A percentile compares a stretch with the other conserved stretches of the same genome.
Conservation (phyloP, 768 basidiomycete species). For the Galerina sulciceps region DNA sequence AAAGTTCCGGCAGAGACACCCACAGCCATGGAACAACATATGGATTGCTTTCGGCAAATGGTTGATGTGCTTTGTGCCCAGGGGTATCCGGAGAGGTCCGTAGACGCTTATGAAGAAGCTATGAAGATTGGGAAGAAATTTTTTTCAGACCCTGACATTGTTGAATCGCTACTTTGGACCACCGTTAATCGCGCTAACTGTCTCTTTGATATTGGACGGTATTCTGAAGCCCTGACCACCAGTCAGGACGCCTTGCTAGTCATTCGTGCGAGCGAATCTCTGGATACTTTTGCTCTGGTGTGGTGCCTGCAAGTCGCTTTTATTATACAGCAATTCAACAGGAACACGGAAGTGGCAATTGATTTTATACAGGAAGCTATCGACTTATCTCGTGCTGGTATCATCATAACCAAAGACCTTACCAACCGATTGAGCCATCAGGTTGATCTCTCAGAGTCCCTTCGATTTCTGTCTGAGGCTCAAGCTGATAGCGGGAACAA, state of each 20-base stretch:
- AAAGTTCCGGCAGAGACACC: not conserved
- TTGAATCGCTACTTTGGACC: not conserved
- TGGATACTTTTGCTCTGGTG: not conserved
- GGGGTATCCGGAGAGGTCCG: not conserved
- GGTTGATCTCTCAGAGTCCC: not conserved
- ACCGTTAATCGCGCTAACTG: not conserved
- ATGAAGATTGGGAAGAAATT: conserved; percentile 4
- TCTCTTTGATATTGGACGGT: conserved; percentile 8
- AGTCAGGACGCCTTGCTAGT: not conserved
- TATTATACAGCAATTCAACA: no score
- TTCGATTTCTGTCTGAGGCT: not conserved
- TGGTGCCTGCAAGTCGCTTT: not conserved
- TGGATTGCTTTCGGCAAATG: not conserved
- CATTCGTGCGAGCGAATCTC: not conserved
- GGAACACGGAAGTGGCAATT: no score
- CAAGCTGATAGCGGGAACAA: not conserved
- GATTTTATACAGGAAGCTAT: no score
- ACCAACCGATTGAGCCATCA: not conserved
- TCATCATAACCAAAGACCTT: not conserved
- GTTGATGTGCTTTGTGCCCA: not conserved
- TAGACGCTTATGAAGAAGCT: not conserved
- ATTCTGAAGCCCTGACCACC: not conserved
- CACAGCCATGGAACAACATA: not conserved
- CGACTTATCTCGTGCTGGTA: not conserved
- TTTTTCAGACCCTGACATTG: not conserved